phyloP scores from a whole-genome alignment of 164 flowering plant genomes.

The Warburgia ugandensis region DNA sequence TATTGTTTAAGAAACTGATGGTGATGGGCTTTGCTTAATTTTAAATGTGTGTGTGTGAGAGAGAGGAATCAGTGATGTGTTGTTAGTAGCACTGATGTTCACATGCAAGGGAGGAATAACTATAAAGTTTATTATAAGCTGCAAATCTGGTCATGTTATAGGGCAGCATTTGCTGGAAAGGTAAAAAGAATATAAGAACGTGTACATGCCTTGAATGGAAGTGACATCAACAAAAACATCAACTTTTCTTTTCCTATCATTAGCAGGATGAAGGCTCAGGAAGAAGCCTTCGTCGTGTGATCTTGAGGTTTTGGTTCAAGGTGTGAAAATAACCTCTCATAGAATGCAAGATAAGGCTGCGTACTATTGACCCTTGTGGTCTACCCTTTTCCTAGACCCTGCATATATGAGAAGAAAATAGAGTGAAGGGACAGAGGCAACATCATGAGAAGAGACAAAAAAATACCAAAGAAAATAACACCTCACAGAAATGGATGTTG shows the following conservation, averaged over 20 bases:
- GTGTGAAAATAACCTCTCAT: no score
- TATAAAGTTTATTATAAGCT: constrained; percentile 6
- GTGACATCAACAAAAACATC: not conserved
- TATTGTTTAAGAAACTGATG: constrained; percentile 16
- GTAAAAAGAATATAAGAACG: constrained; percentile 3
- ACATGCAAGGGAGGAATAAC: constrained; percentile 26
- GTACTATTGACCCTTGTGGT: no score
- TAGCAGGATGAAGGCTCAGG: no score
- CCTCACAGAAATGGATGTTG: no score
- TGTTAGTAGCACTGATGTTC: constrained; percentile 23
- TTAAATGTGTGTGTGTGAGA: constrained; percentile 9
- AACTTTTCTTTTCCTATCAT: not conserved
- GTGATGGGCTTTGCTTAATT: constrained; percentile 15
- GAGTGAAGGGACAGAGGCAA: no score
- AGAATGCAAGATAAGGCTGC: no score
- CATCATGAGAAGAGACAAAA: no score
- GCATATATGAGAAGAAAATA: no score
- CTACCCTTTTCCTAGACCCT: no score
- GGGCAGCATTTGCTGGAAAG: constrained; percentile 29
- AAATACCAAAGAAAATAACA: no score
- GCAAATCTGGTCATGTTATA: constrained; percentile 34
- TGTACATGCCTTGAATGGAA: constrained; percentile 13
- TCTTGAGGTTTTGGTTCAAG: no score
- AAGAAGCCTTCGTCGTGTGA: no score
- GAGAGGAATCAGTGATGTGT: not conserved